phyloP scores from a whole-genome alignment of 495 filamentous ascomycete genomes.

The Hypoxylon crocopeplum region DNA sequence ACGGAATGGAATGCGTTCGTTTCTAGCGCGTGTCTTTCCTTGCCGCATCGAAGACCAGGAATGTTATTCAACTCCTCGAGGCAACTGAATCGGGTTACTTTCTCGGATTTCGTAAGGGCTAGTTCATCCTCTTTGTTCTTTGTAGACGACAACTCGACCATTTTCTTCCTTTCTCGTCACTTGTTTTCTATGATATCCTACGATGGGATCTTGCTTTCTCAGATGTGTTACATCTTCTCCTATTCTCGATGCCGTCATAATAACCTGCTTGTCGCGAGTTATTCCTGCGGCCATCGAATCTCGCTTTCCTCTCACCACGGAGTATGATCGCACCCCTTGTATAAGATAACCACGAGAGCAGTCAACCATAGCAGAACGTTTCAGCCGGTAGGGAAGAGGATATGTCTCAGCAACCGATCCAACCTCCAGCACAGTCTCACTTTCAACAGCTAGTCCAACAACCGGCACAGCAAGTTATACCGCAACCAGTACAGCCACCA shows the following conservation, averaged over 20 bases:
- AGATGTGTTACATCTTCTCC: neutral
- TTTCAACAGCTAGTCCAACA: too few species aligned
- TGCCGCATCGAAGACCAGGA: conserved; percentile 27
- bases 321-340: neutral
- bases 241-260: conserved; percentile 6
- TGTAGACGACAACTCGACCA: conserved; percentile 12
- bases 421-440: too few species aligned
- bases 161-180: conserved; percentile 12
- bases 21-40: conserved; percentile 1
- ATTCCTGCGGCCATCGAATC: neutral
- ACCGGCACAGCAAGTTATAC: too few species aligned
- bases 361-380: too few species aligned
- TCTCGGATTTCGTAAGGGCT: neutral
- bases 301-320: neutral
- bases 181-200: neutral
- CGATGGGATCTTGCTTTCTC: neutral
- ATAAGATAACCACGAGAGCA: too few species aligned
- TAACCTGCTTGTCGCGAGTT: neutral
- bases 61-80: conserved; percentile 6
- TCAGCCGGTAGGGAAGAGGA: too few species aligned
- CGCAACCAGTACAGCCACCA: neutral
- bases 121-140: conserved; percentile 24
- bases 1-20: conserved; percentile 24
- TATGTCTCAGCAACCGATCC: neutral
- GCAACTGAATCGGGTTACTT: conserved; percentile 12